phyloP scores from a whole-genome alignment of 2,329 filamentous ascomycete genomes.

The Tolypocladium cylindrosporum region DNA sequence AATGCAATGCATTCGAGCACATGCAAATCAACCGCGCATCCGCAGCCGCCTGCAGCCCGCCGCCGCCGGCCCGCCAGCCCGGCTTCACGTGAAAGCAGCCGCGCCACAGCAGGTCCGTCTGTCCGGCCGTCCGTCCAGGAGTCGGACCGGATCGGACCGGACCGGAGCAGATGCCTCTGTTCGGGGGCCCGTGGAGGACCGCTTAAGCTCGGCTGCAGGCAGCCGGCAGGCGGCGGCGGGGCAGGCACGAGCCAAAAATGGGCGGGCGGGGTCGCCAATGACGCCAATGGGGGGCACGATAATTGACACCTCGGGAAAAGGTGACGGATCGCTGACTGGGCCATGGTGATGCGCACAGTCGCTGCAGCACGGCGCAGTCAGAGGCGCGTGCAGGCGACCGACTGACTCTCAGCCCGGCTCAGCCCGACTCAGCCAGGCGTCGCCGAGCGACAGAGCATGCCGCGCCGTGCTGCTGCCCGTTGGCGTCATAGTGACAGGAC shows the following conservation, averaged over 20 bases:
- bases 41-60: neutral
- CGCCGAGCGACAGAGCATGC: neutral
- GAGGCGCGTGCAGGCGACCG: too few relatives aligned
- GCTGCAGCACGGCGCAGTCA: neutral
- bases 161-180: constrained; percentile 1
- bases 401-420: neutral
- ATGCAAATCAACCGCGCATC: neutral
- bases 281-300: constrained; percentile 1
- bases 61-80: neutral
- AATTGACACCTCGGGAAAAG: neutral
- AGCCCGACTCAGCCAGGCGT: neutral
- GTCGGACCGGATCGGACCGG: constrained; percentile 1
- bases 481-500: neutral
- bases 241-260: neutral
- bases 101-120: neutral
- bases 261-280: neutral
- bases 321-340: neutral
- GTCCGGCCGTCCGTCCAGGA: neutral
- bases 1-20: neutral
- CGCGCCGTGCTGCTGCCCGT: neutral
- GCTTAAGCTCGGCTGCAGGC: constrained; percentile 8
- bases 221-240: neutral
- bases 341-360: neutral
- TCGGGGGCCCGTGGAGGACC: neutral
- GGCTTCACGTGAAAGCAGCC: neutral